These are phyloP conservation scores for Puccinia coronata DNA, from an alignment of 1,284 basidiomycete species.

Conservation along the genomic window DNA sequence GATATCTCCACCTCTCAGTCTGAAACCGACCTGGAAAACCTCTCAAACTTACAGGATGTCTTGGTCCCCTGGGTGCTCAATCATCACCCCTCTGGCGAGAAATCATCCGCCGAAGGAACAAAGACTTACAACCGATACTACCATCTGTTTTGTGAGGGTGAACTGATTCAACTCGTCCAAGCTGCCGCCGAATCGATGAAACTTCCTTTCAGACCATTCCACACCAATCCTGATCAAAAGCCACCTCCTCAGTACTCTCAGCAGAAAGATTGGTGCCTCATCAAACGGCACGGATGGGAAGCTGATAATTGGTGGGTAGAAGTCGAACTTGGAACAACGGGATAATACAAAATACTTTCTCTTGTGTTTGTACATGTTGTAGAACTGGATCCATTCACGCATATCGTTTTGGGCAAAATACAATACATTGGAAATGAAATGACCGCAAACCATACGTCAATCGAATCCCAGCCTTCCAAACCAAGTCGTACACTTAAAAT, in stretches of 20 bases:
- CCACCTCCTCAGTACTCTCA: not conserved
- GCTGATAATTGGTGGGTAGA: slow-evolving; percentile 51
- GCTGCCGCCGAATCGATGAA: slow-evolving; percentile 64
- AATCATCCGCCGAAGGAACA: not conserved
- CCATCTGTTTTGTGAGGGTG: slow-evolving; percentile 82
- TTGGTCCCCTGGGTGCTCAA: slow-evolving; percentile 70
- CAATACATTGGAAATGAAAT: too few species aligned
- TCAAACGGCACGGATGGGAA: slow-evolving; percentile 40
- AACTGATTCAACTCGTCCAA: slow-evolving; percentile 68
- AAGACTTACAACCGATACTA: slow-evolving; percentile 73
- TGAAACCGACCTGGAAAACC: slow-evolving; percentile 5
- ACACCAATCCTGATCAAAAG: not conserved
- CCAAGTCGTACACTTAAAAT: too few species aligned
- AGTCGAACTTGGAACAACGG: slow-evolving; percentile 8
- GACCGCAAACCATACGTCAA: too few species aligned
- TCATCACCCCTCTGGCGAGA: not conserved
- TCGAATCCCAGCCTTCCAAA: too few species aligned
- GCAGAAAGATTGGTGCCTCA: slow-evolving; percentile 8
- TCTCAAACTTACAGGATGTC: slow-evolving; percentile 64
- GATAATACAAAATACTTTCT: not conserved
- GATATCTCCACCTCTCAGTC: not conserved
- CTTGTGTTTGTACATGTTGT: too few species aligned
- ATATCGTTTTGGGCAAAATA: too few species aligned
- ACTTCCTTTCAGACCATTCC: not conserved
- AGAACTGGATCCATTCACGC: too few species aligned